phyloP scores from a whole-genome alignment of 2,329 filamentous ascomycete species.

The Ophiostoma quercus region DNA sequence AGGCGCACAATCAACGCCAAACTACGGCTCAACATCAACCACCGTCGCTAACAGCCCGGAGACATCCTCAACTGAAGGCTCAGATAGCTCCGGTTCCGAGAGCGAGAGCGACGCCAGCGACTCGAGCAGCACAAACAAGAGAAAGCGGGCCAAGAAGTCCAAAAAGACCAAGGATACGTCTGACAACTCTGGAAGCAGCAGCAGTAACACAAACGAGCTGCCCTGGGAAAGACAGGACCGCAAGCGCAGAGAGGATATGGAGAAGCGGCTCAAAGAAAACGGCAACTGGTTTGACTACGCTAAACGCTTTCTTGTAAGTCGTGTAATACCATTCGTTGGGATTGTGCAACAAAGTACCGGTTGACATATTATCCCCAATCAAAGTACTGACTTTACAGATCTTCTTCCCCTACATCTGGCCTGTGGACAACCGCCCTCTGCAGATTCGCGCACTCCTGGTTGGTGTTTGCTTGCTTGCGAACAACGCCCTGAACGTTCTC shows the following conservation, averaged over 20 bases:
- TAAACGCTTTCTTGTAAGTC: conserved; percentile 60
- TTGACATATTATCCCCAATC: not conserved
- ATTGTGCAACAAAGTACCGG: not conserved
- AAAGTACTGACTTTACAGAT: conserved; percentile 41
- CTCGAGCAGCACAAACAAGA: not conserved
- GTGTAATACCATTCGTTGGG: not conserved
- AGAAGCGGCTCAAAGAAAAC: conserved; percentile 65
- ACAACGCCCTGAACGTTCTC: conserved; percentile 69
- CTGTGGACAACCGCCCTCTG: conserved; percentile 58
- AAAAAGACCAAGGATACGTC: conserved; percentile 5
- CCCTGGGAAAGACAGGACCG: conserved; percentile 51
- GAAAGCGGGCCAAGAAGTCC: not conserved
- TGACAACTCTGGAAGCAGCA: conserved; percentile 26
- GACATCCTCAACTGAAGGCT: conserved; percentile 35
- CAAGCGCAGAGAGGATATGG: conserved; percentile 53
- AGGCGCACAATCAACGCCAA: conserved; percentile 22
- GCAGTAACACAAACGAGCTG: conserved; percentile 43
- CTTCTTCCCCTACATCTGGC: conserved; percentile 76
- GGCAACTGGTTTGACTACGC: conserved; percentile 74
- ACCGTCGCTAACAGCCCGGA: conserved; percentile 25
- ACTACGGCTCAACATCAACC: conserved; percentile 42
- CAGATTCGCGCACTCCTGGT: conserved; percentile 65
- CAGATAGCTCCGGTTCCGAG: conserved; percentile 35
- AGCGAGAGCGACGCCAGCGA: not conserved
- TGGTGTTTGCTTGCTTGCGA: conserved; percentile 60